Conservation (phyloP, 306 rosid species). For the Quercus bicolor region DNA sequence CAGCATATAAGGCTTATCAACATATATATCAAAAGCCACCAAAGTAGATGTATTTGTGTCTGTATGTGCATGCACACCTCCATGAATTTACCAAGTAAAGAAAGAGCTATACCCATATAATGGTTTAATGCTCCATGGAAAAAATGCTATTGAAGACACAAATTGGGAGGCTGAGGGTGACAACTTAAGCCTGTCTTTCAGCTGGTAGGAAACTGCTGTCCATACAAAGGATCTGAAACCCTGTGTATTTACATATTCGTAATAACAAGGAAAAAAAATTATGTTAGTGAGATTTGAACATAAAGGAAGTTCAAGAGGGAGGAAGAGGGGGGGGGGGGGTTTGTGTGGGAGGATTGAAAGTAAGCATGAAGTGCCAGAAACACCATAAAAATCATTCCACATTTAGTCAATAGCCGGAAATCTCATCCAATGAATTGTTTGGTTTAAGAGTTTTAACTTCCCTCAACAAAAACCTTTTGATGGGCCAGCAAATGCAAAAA, state of each 20-base stretch:
- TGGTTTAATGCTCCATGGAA: conserved; percentile 90
- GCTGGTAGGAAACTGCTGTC: conserved; percentile 87
- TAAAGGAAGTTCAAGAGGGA: too few relatives aligned
- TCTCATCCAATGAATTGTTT: too few relatives aligned
- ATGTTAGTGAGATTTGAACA: background rate
- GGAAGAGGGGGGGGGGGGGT: too few relatives aligned
- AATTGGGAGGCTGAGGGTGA: conserved; percentile 87
- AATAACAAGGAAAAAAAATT: background rate
- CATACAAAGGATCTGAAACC: conserved; percentile 90
- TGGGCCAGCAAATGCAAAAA: too few relatives aligned
- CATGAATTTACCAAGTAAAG: background rate
- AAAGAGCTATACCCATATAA: conserved; percentile 65
- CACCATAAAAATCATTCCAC: background rate
- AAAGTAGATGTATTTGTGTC: background rate
- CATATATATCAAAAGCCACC: background rate
- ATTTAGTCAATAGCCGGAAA: too few relatives aligned
- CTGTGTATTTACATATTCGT: conserved; percentile 37
- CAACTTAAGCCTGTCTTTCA: conserved; percentile 66
- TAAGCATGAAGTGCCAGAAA: background rate
- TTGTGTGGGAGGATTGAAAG: background rate
- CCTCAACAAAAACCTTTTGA: too few relatives aligned
- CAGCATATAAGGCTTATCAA: background rate
- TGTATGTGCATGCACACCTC: background rate
- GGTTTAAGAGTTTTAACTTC: too few relatives aligned
- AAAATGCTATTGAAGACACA: conserved; percentile 64